A percentile compares a stretch with the other conserved stretches of the same genome.
phyloP scores from a whole-genome alignment of 2,329 filamentous ascomycete genomes.

The Ascomycota sp. region DNA sequence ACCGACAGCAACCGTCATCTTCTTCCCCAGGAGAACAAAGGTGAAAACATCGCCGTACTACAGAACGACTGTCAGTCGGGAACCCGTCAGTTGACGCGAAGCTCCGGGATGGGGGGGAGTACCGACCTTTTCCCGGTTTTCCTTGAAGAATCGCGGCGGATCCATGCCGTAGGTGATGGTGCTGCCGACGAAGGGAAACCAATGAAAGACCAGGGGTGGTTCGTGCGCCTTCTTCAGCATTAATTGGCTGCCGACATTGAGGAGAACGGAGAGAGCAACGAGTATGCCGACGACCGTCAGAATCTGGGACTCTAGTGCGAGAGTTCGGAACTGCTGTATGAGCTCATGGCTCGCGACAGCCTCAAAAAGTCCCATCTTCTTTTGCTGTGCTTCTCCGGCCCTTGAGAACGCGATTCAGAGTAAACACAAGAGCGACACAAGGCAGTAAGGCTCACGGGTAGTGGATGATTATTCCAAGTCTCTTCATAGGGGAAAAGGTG shows the following conservation, averaged over 20 bases:
- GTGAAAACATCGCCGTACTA: conserved; percentile 82
- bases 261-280: conserved; percentile 36
- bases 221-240: conserved; percentile 67
- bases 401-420: no score
- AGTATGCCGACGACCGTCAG: conserved; percentile 21
- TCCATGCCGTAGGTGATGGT: conserved; percentile 92
- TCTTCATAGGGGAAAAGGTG: no score
- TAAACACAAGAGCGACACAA: no score
- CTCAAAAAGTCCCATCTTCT: conserved; percentile 34
- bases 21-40: conserved; percentile 72
- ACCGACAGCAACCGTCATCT: conserved; percentile 70
- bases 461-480: no score
- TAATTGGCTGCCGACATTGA: conserved; percentile 67
- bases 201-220: conserved; percentile 64
- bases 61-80: conserved; percentile 7
- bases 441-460: no score
- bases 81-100: no score
- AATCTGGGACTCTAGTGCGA: conserved; percentile 27
- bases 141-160: conserved; percentile 70
- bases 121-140: conserved; percentile 52
- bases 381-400: no score
- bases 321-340: conserved; percentile 26
- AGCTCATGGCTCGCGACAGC: conserved; percentile 26
- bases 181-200: conserved; percentile 68
- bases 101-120: no score